Conservation (phyloP, 1,284 basidiomycete species). For the Ganoderma meredithae region DNA sequence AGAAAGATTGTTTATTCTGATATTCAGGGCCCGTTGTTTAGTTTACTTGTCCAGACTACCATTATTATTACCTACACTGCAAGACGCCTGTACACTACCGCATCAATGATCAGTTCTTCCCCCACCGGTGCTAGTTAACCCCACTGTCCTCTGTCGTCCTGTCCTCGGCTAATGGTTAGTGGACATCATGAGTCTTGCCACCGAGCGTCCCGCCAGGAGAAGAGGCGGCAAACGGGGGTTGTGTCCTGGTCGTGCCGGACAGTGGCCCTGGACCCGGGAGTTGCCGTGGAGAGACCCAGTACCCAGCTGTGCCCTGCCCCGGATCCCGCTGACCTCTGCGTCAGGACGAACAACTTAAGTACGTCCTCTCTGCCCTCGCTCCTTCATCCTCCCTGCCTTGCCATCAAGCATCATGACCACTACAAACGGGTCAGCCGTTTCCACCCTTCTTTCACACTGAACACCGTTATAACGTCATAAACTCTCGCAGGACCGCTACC, state of each 20-base stretch:
- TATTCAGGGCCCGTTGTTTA: slow-evolving; percentile 18
- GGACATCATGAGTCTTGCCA: background rate
- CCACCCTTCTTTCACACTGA: background rate
- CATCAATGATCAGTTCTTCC: slow-evolving; percentile 33
- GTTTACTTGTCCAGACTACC: slow-evolving; percentile 10
- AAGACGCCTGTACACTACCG: slow-evolving; percentile 32
- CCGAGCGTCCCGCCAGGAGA: background rate
- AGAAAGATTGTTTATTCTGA: slow-evolving; percentile 21
- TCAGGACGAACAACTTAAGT: slow-evolving; percentile 29
- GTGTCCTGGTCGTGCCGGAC: background rate
- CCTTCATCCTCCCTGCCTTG: slow-evolving; percentile 9
- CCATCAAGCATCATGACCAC: slow-evolving; percentile 24
- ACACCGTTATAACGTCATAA: slow-evolving; percentile 4
- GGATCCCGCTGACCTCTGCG: slow-evolving; percentile 23
- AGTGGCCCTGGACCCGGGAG: slow-evolving; percentile 14
- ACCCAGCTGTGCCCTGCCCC: slow-evolving; percentile 1
- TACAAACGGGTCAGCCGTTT: slow-evolving; percentile 26
- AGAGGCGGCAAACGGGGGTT: background rate
- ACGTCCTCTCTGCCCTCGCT: slow-evolving; percentile 14
- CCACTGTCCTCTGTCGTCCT: background rate
- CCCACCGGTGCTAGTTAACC: slow-evolving; percentile 8
- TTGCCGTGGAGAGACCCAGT: slow-evolving; percentile 18
- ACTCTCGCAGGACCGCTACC: slow-evolving; percentile 15
- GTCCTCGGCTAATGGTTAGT: background rate
- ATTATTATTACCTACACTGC: slow-evolving; percentile 25